Percentiles rank a stretch among this genome's conserved stretches.
These are phyloP conservation scores for Linum trigynum DNA, from an alignment of 345 rosid genomes.

Conservation along the genomic window DNA sequence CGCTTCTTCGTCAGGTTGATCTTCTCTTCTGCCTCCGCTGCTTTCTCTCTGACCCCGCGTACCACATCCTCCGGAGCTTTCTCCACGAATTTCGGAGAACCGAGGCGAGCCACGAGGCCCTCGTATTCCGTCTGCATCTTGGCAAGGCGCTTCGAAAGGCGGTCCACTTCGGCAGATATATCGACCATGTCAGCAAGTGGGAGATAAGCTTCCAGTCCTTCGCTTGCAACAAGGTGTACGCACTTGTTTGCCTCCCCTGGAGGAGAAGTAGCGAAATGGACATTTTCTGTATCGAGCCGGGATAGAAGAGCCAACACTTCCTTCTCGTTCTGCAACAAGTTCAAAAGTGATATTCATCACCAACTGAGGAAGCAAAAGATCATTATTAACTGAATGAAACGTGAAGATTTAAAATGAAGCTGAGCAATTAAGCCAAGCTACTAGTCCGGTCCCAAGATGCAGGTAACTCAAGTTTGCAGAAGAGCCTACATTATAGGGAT, in stretches of 20 bases:
- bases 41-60: slow-evolving; percentile 66
- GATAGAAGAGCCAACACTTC: slow-evolving; percentile 80
- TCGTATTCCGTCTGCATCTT: slow-evolving; percentile 87
- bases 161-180: slow-evolving; percentile 77
- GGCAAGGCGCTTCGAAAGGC: slow-evolving; percentile 77
- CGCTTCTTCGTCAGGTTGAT: slow-evolving; percentile 68
- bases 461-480: not conserved
- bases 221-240: slow-evolving; percentile 88
- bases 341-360: not conserved
- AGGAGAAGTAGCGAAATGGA: slow-evolving; percentile 54
- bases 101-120: slow-evolving; percentile 62
- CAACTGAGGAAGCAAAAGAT: too few relatives aligned
- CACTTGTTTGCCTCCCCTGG: slow-evolving; percentile 79
- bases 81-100: slow-evolving; percentile 73
- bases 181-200: slow-evolving; percentile 93
- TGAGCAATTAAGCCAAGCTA: too few relatives aligned
- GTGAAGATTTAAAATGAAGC: not conserved
- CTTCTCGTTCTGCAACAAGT: slow-evolving; percentile 64
- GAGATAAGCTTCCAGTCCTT: slow-evolving; percentile 94
- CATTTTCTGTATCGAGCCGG: slow-evolving; percentile 57
- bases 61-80: slow-evolving; percentile 85
- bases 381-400: too few relatives aligned
- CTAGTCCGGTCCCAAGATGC: too few relatives aligned
- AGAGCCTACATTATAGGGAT: not conserved
- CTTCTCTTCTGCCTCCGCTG: slow-evolving; percentile 83